Conservation (phyloP, 768 basidiomycete genomes). For the Leccinum subtestaceum region DNA sequence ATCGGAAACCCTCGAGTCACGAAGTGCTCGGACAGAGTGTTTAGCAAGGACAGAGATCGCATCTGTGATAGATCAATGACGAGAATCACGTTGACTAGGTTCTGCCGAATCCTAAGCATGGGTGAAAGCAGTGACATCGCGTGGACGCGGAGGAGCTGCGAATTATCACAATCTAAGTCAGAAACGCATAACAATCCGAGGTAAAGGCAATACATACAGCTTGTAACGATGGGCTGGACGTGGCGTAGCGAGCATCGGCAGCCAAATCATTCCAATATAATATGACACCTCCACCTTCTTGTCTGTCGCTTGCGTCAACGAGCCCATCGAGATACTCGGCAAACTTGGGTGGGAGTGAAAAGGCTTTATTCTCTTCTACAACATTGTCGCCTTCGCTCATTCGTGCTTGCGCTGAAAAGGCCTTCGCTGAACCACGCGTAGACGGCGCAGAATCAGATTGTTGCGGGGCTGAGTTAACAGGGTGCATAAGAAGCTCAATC, state of each 20-base stretch:
- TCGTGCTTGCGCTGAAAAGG: slow-evolving; percentile 2
- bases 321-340: slow-evolving; percentile 52
- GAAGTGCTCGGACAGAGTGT: slow-evolving; percentile 61
- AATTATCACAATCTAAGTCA: slow-evolving; percentile 2
- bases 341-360: slow-evolving; percentile 60
- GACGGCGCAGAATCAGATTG: slow-evolving; percentile 27
- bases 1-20: slow-evolving; percentile 73
- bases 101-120: slow-evolving; percentile 69
- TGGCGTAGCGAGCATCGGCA: slow-evolving; percentile 65
- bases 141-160: slow-evolving; percentile 28
- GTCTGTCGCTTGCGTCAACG: slow-evolving; percentile 88
- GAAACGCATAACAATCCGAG: neutral
- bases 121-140: slow-evolving; percentile 66
- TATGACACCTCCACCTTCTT: slow-evolving; percentile 72
- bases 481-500: slow-evolving; percentile 69
- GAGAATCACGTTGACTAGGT: slow-evolving; percentile 82
- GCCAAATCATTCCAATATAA: slow-evolving; percentile 92
- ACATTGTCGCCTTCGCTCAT: slow-evolving; percentile 34
- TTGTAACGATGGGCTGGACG: slow-evolving; percentile 50
- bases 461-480: slow-evolving; percentile 52
- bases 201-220: slow-evolving; percentile 36
- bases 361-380: slow-evolving; percentile 67
- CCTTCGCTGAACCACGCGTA: slow-evolving; percentile 11
- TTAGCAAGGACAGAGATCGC: slow-evolving; percentile 58
- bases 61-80: slow-evolving; percentile 75